Percentiles rank a stretch among this genome's conserved stretches.
Evolutionary conservation across 306 rosid genomes (phyloP).

Genomic region (Psophocarpus tetragonolobus): DNA sequence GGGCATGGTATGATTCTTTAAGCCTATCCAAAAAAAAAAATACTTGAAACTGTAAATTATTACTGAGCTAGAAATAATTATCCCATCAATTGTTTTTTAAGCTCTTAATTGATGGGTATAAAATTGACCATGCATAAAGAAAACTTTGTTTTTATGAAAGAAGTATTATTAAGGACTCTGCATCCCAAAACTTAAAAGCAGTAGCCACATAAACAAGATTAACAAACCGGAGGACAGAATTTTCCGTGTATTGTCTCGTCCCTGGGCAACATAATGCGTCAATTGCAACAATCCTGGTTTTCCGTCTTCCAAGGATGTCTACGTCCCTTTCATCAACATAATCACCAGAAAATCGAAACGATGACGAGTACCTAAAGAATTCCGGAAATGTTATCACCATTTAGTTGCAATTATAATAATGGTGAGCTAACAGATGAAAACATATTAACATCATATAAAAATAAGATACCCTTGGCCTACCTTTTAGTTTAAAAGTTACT

Average conservation of each 20-base stretch:
- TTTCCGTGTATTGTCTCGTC: slow-evolving; percentile 66
- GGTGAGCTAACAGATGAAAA: slow-evolving; percentile 11
- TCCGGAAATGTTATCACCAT: slow-evolving; percentile 34
- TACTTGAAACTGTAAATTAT: neutral
- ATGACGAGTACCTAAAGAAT: slow-evolving; percentile 74
- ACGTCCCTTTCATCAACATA: slow-evolving; percentile 59
- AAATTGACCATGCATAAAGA: neutral
- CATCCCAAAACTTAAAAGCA: neutral
- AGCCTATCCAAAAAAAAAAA: too few species aligned
- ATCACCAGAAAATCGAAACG: slow-evolving; percentile 80
- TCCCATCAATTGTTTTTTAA: neutral
- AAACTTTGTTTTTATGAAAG: too few species aligned
- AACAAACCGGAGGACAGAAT: slow-evolving; percentile 70
- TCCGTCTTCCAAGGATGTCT: slow-evolving; percentile 70
- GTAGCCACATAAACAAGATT: too few species aligned
- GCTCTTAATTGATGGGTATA: neutral
- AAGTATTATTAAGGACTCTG: too few species aligned
- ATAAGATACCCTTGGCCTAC: too few species aligned
- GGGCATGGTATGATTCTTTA: too few species aligned
- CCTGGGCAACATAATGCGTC: slow-evolving; percentile 82
- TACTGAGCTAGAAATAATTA: neutral
- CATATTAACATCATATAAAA: neutral
- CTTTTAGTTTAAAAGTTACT: too few species aligned
- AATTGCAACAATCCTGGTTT: too few species aligned
- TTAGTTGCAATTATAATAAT: slow-evolving; percentile 18